Evolutionary conservation across 352 stramenopile genomes (phyloP), one percentile per base, ranked within the genome.

Genomic region (Globisporangium nodosum): DNA sequence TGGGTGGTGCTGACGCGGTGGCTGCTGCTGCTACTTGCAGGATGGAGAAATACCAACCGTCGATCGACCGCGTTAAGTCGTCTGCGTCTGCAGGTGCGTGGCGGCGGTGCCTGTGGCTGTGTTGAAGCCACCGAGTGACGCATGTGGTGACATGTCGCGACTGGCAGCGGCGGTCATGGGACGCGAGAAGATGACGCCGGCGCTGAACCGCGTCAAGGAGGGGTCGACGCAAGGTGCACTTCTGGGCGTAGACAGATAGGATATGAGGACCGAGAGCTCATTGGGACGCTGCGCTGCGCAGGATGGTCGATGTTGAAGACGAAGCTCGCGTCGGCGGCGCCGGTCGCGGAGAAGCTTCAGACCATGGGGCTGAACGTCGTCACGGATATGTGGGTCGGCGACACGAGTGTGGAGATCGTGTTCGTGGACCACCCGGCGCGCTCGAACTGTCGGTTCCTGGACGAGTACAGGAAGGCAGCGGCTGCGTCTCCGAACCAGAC

Each of bases 221-320:
- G 84, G 84, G 4, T 89, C 80, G 12, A 86, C 78, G 4, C 79
- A 94, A 53, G 78, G 60, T 73, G 21, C 27, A 40, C 31, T 37
- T 37, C 6, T 37, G 31, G 6, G 31, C 21, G 21, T 24, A 24
- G 21, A 24, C 21, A 37, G 31, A 37, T 37, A 37, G 31, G 31
- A 8, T 39, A 33, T 51, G 40, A 15, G 18, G 33, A 20, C 31
- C 31, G 35, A 40, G 35, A 40, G 8, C 35, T 40, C 35, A 40
- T 6, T 12, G 11, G 11, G 35, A 40, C 11, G 35, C 35, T 6
- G 11, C 0, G 35, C 21, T 57, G 11, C 4, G 13, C 40, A 71
- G 69, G 83, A 3, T 92, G 81, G 80, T 90, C 78, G 31, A 86
- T 90, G 45, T 49, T 92, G 39, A 90, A 90, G 70, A 90, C 71